Base-by-base conservation (phyloP, 257 asterid species). In the Ilex aquifolium region DNA sequence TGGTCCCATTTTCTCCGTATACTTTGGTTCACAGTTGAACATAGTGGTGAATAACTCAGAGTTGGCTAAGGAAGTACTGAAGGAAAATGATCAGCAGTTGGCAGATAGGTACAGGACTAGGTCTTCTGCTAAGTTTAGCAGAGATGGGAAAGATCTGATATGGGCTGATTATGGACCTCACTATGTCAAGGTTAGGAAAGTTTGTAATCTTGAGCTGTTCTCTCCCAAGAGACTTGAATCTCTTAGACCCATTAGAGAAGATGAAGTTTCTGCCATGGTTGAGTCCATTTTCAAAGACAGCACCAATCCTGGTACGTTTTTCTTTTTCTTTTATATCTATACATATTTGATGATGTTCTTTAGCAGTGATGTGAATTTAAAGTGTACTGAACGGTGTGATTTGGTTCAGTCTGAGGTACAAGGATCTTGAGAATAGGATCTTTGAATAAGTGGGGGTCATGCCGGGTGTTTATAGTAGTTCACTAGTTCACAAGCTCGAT, bases 131-230 rank as follows among this genome's bases (percentile, higher is more conserved):
- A 86, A 75, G 68, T 73, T 86, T 67, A 88, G 95, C 73, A 82
- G 81, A 69, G 77, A 83, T 60, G 96, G 95, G 5, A 76, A 71
- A 80, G 97, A 88, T 52, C 72, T 91, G 70, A 88, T 91, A 27
- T 91, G 97, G 97, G 79, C 97, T 3, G 97, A 88, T 58, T 91
- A 90, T 32, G 96, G 97, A 0, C 91, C 96, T 0, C 97, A 90
- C 72, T 88, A 90, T 50, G 97, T 88, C 0, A 91, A 85, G 61
- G 95, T 90, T 0, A 75, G 97, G 63, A 90, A 90, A 65, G 58
- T 90, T 16, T 90, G 97, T 57, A 90, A 88, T 1, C 83, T 90
- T 49, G 96, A 90, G 64, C 85, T 90, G 39, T 90, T 90, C 71
- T 79, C 96, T 6, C 67, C 75, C 0, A 91, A 82, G 76, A 79